phyloP scores from a whole-genome alignment of 345 rosid species.

The Populus ilicifolia region DNA sequence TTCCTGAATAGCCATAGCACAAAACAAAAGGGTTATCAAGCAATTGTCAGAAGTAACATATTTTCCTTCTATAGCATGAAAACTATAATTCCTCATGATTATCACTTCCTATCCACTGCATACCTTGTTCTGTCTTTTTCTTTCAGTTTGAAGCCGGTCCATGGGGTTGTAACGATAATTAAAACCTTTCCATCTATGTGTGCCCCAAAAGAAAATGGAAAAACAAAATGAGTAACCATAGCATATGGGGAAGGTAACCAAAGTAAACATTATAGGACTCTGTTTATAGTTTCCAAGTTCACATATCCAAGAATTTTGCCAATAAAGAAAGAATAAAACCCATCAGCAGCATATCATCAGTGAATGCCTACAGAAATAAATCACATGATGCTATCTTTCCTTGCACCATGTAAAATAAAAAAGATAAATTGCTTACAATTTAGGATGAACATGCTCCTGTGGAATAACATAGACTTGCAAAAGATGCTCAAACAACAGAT shows the following conservation, averaged over 20 bases:
- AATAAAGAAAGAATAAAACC: background rate
- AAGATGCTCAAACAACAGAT: slow-evolving; percentile 79
- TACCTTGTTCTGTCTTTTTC: slow-evolving; percentile 68
- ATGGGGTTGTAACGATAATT: slow-evolving; percentile 50
- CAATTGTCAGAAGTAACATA: background rate
- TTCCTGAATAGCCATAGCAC: slow-evolving; percentile 40
- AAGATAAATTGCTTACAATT: slow-evolving; percentile 47
- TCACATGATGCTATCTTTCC: background rate
- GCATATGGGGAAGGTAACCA: background rate
- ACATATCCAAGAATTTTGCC: background rate
- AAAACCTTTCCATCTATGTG: slow-evolving; percentile 77
- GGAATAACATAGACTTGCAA: slow-evolving; percentile 70
- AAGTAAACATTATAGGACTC: background rate
- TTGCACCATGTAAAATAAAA: background rate
- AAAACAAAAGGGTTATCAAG: background rate
- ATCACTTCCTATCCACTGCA: background rate
- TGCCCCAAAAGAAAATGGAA: background rate
- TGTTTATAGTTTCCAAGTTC: background rate
- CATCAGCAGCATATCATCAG: too few relatives aligned
- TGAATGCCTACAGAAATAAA: too few relatives aligned
- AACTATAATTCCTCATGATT: background rate
- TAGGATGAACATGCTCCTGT: slow-evolving; percentile 72
- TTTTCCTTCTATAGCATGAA: background rate
- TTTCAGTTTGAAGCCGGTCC: slow-evolving; percentile 59
- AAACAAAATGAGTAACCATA: background rate